Percentiles rank a stretch among this genome's conserved stretches.
phyloP scores from a whole-genome alignment of 331 rosid species.

The Rhamnella rubrinervis region DNA sequence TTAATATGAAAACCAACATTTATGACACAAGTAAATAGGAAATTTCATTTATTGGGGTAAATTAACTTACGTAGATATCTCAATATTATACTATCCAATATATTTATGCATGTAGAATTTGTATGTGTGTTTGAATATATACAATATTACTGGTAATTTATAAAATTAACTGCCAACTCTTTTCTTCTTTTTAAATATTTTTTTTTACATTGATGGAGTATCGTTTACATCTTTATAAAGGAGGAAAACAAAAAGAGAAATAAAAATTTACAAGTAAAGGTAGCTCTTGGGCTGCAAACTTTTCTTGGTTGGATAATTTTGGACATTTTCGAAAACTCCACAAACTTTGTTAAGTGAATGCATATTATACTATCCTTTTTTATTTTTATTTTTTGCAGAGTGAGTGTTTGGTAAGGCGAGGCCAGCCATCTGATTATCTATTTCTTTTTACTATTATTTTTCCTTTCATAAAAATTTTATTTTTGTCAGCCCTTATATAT shows the following conservation, averaged over 20 bases:
- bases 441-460: background rate
- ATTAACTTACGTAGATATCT: no score
- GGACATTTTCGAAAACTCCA: slow-evolving; percentile 55
- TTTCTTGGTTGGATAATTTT: slow-evolving; percentile 45
- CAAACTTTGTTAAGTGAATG: slow-evolving; percentile 25
- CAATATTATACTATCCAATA: no score
- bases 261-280: slow-evolving; percentile 28
- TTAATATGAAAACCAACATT: no score
- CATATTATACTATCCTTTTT: slow-evolving; percentile 23
- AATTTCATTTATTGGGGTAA: no score
- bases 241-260: background rate
- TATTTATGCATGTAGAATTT: no score
- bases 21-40: no score
- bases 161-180: background rate
- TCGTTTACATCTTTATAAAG: slow-evolving; percentile 7
- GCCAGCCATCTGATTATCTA: slow-evolving; percentile 16
- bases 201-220: background rate
- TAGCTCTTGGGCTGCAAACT: slow-evolving; percentile 39
- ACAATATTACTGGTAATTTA: no score
- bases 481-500: slow-evolving; percentile 5
- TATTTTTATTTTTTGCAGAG: background rate
- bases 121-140: no score
- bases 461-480: background rate
- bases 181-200: background rate
- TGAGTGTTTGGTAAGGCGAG: background rate